Evolutionary conservation across 2,329 filamentous ascomycete genomes (phyloP), one percentile per base, ranked within the genome.

Genomic region (Venturia pyrina): DNA sequence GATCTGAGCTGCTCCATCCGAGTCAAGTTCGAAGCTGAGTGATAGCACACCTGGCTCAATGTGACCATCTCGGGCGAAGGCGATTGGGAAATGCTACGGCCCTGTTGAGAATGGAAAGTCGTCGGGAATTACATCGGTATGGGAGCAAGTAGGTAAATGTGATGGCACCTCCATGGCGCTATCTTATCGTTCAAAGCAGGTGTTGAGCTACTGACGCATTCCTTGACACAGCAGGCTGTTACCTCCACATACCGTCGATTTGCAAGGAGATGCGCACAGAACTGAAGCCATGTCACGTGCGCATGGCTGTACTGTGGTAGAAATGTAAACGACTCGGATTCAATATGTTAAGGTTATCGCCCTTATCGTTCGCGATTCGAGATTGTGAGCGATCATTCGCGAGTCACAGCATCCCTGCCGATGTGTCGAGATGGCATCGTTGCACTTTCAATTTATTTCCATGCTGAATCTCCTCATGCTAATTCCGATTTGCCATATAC

Each of bases 11-110:
- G 68, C 17, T n/a, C 50, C 64, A 56, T 10, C 11, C 44, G 15
- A 10, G 21, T 19, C 56, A 40, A 46, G n/a, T 44, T 64, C 64
- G 65, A 50, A 43, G 28, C 13, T 48, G 24, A 41, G 40, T 67
- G 24, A 44, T 8, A 11, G 59, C 53, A 34, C 5, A n/a, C 53
- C 37, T 59, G 48, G 53, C 53, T 59, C 53, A 15, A 34, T 59
- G 32, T 37, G 15, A 37, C 53, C 28, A 8, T 34, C 41, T 7
- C 19, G 32, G 17, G 5, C 28, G 15, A 19, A 57, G 50, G 5
- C 5, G 28, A 34, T 34, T 17, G 50, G 50, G 17, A 56, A 13
- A 56, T 15, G 3, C 24, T 21, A 56, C 28, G 24, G 50, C 24
- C 28, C 15, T 34, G 17, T 17, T 19, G 50, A 21, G 50, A 15